Base-by-base conservation (phyloP, 768 basidiomycete species). In the Omphalotus guepiniiformis region DNA sequence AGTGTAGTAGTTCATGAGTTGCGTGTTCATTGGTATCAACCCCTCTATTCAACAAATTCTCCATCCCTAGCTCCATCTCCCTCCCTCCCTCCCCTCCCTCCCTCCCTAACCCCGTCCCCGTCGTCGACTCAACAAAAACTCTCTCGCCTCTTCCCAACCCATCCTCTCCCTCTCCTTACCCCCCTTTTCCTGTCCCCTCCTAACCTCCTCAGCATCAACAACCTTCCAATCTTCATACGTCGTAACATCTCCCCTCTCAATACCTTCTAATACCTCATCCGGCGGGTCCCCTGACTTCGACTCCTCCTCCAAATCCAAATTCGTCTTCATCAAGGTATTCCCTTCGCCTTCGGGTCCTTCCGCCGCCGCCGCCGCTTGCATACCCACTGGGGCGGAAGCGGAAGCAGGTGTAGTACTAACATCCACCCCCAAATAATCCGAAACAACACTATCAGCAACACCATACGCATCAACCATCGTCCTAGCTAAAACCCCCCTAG, bases 401-500 rank as follows among this genome's bases (percentile, higher is more conserved):
- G 52, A 35, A n/a, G 41, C 28, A 6, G 54, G 47, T 30, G 40
- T 27, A 35, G 39, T 44, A 38, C 47, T 42, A 42, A 47, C 37
- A 58, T 45, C 60, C 3, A 46, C 53, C 32, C 47, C 51, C 15
- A 75, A 73, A 55, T 94, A 93, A 1, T 69, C 65, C 1, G 92
- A 52, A 43, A 97, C 78, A 0, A 75, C 69, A n/a, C n/a, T n/a
- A 30, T 87, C 82, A 2, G 89, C 85, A 2, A 90, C 82, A 2
- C 76, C 74, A 59, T 93, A 92, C 18, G 94, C 89, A 60, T 96
- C 78, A 64, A 91, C 81, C 93, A 99, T 93, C 27, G 96, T 96
- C 3, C 84, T 75, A 2, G 92, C 93, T 37, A 98, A 73, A 11
- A 98, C 93, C 8, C 94, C 94, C 43, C 80, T 84, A 0, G 96